A percentile compares a stretch with the other conserved stretches of the same genome.
These are phyloP conservation scores for Sarocladium oryzae DNA, from an alignment of 2,329 filamentous ascomycete species.

Conservation along the genomic window DNA sequence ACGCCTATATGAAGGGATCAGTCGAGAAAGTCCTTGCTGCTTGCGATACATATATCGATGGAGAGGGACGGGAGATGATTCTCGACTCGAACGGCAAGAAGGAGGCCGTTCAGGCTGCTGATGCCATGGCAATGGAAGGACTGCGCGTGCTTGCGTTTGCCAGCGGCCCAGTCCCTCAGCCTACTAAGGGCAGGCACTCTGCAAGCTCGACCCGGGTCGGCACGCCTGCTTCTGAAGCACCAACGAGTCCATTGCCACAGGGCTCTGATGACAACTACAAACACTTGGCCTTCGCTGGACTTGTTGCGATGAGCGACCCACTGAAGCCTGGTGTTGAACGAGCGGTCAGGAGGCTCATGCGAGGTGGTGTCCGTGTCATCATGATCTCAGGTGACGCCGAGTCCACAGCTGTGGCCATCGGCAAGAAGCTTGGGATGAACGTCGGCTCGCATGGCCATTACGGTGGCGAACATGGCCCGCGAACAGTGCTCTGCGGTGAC, in stretches of 20 bases:
- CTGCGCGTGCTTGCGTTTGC: conserved; percentile 90
- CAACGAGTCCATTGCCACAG: conserved; percentile 35
- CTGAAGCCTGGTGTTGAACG: conserved; percentile 84
- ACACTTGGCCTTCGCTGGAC: conserved; percentile 79
- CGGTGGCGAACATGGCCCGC: neutral
- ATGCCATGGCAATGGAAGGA: conserved; percentile 81
- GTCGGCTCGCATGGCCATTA: conserved; percentile 42
- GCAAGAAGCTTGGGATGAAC: conserved; percentile 89
- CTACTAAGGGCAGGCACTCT: conserved; percentile 24
- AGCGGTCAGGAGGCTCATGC: conserved; percentile 83
- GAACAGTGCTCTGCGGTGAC: conserved; percentile 67
- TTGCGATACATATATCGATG: conserved; percentile 85
- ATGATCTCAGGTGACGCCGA: conserved; percentile 99
- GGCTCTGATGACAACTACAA: conserved; percentile 68
- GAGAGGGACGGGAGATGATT: conserved; percentile 78
- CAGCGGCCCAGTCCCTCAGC: conserved; percentile 59
- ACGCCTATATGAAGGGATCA: conserved; percentile 93
- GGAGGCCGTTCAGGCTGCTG: conserved; percentile 72
- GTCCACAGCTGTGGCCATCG: conserved; percentile 89
- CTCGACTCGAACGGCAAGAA: conserved; percentile 70
- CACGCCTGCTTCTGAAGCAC: conserved; percentile 39
- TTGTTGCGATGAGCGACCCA: conserved; percentile 97
- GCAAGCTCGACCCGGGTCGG: conserved; percentile 37
- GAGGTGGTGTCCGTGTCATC: conserved; percentile 91
- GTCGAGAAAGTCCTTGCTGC: conserved; percentile 79